These are phyloP conservation scores for Colletotrichum chlorophyti DNA, from an alignment of 2,329 filamentous ascomycete species.

Conservation along the genomic window DNA sequence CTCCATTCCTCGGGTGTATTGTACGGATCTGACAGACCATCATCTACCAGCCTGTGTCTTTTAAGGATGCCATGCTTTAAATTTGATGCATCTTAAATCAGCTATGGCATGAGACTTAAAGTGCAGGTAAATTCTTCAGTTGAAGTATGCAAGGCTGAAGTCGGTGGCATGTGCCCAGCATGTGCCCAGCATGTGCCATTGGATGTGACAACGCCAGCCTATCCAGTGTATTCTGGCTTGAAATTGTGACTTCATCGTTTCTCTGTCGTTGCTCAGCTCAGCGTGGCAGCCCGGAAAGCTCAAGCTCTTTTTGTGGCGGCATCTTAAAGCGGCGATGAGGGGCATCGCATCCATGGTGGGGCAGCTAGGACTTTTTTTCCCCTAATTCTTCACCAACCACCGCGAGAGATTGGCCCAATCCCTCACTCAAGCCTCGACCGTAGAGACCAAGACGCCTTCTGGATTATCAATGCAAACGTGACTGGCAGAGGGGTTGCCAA, in stretches of 20 bases:
- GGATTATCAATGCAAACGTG: neutral
- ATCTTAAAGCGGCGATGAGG: conserved; percentile 71
- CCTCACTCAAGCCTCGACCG: conserved; percentile 7
- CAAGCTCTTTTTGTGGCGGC: conserved; percentile 38
- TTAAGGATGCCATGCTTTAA: conserved; percentile 2
- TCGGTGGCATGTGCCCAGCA: neutral
- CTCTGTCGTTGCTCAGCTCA: conserved; percentile 7
- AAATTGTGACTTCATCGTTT: conserved; percentile 28
- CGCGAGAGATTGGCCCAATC: conserved; percentile 1
- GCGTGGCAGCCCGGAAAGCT: conserved; percentile 14
- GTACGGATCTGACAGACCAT: conserved; percentile 11
- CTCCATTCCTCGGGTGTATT: conserved; percentile 20
- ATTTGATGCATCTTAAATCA: neutral
- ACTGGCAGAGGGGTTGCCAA: conserved; percentile 19
- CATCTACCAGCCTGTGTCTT: no score
- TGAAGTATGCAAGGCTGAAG: conserved; percentile 24
- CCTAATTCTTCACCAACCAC: conserved; percentile 31
- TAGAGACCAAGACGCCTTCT: neutral
- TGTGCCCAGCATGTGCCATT: neutral
- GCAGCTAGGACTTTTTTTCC: conserved; percentile 51
- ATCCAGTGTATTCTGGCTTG: neutral
- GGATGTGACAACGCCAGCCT: conserved; percentile 3
- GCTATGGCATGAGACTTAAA: no score
- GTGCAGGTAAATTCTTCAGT: no score
- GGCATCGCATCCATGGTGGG: conserved; percentile 62